Evolutionary conservation across 2,329 filamentous ascomycete species (phyloP).

Genomic region (Falciphora oryzae): DNA sequence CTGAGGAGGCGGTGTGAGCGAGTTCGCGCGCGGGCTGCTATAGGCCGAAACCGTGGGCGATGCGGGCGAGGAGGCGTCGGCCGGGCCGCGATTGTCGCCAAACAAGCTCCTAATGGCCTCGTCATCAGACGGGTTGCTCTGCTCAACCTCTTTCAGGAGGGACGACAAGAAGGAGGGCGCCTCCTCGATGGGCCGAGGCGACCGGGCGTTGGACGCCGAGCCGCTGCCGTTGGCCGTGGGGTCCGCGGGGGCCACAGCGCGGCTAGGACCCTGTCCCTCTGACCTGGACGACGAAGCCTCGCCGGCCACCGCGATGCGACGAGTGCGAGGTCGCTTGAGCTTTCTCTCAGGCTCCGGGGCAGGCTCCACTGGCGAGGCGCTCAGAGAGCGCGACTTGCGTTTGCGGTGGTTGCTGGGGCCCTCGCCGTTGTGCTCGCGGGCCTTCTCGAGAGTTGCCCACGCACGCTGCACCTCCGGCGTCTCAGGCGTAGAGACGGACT

Average conservation of each 20-base stretch:
- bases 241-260: not conserved
- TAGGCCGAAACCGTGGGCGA: conserved; percentile 62
- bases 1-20: conserved; percentile 63
- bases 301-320: conserved; percentile 45
- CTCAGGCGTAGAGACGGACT: conserved; percentile 47
- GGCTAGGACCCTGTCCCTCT: conserved; percentile 9
- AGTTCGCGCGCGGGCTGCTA: conserved; percentile 62
- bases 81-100: conserved; percentile 23
- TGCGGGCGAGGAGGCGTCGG: conserved; percentile 30
- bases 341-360: conserved; percentile 71
- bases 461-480: conserved; percentile 75
- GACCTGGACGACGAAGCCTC: conserved; percentile 36
- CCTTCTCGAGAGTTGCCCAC: conserved; percentile 88
- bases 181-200: conserved; percentile 32
- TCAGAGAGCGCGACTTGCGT: conserved; percentile 65
- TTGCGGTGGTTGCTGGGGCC: conserved; percentile 55
- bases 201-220: conserved; percentile 15
- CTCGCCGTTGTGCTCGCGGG: conserved; percentile 58
- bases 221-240: not conserved
- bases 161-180: conserved; percentile 80
- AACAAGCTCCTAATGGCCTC: conserved; percentile 40
- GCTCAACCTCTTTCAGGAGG: conserved; percentile 81
- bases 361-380: conserved; percentile 63
- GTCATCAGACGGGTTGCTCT: conserved; percentile 52
- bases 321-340: conserved; percentile 79